A percentile compares a stretch with the other conserved stretches of the same genome.
Evolutionary conservation across 129 eudicot species (phyloP).

Genomic region (Silybum marianum): DNA sequence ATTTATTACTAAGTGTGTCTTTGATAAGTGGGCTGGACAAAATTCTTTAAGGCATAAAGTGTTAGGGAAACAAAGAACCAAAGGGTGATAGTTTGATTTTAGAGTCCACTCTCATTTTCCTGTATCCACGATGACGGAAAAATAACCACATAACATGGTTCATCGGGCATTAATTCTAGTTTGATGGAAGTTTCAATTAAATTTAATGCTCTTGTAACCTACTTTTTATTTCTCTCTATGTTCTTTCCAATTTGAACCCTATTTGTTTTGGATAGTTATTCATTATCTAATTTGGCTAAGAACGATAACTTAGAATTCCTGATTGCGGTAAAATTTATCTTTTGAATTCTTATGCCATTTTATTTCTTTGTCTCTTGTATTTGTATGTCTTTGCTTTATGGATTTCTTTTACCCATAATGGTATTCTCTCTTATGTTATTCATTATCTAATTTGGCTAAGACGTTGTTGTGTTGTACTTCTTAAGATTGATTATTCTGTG

Average conservation of each 20-base stretch:
- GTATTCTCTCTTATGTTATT: no score
- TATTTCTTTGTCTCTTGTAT: not conserved
- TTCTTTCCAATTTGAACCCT: not conserved
- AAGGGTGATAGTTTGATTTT: not conserved
- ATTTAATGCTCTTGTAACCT: not conserved
- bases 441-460: no score
- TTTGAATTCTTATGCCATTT: not conserved
- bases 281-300: not conserved
- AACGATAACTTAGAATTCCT: not conserved
- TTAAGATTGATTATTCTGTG: not conserved
- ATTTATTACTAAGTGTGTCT: not conserved
- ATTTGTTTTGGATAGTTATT: not conserved
- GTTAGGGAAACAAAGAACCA: not conserved
- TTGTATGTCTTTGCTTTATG: no score
- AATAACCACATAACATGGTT: not conserved
- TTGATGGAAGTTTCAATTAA: no score
- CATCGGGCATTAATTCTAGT: not conserved
- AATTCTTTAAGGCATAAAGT: not conserved
- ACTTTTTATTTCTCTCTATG: not conserved
- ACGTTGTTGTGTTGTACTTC: not conserved
- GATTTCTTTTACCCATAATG: no score
- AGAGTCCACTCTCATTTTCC: not conserved
- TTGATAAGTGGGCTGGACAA: no score
- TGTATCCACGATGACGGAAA: not conserved
- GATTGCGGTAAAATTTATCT: not conserved